A percentile compares a stretch with the other conserved stretches of the same genome.
Evolutionary conservation across 257 asterid species (phyloP).

Genomic region (Ajuga chamaepitys): DNA sequence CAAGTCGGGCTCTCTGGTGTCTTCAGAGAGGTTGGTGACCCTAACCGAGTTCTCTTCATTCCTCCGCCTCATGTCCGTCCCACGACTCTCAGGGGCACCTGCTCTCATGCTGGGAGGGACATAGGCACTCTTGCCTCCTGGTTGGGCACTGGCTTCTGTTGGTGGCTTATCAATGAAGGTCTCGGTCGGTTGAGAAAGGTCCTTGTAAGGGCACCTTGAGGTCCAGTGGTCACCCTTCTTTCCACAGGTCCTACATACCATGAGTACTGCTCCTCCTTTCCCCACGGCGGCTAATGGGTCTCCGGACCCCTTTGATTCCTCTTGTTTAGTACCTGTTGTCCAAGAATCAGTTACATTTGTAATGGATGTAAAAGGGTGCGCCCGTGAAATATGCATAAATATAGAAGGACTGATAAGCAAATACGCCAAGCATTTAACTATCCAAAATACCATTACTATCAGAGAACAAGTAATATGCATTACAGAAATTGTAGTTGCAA

Average conservation of each 20-base stretch:
- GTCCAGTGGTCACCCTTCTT: constrained; percentile 99
- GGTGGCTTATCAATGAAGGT: constrained; percentile 59
- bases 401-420: too few relatives aligned
- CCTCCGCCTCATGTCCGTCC: constrained; percentile 80
- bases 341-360: not conserved
- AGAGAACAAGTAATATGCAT: too few relatives aligned
- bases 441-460: too few relatives aligned
- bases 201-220: constrained; percentile 92
- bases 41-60: constrained; percentile 88
- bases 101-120: constrained; percentile 79
- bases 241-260: constrained; percentile 84
- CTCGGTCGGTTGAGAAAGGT: constrained; percentile 63
- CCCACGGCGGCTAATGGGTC: constrained; percentile 46
- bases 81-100: constrained; percentile 49
- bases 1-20: constrained; percentile 89
- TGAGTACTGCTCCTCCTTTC: constrained; percentile 74
- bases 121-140: constrained; percentile 47
- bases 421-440: too few relatives aligned
- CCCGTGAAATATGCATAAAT: too few relatives aligned
- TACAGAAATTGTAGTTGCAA: too few relatives aligned
- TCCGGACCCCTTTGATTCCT: constrained; percentile 48
- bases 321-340: constrained; percentile 60
- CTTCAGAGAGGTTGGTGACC: constrained; percentile 90
- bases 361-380: not conserved
- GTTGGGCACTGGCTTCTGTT: constrained; percentile 26